phyloP scores from a whole-genome alignment of 2,329 filamentous ascomycete genomes.

The Leptographium procerum region DNA sequence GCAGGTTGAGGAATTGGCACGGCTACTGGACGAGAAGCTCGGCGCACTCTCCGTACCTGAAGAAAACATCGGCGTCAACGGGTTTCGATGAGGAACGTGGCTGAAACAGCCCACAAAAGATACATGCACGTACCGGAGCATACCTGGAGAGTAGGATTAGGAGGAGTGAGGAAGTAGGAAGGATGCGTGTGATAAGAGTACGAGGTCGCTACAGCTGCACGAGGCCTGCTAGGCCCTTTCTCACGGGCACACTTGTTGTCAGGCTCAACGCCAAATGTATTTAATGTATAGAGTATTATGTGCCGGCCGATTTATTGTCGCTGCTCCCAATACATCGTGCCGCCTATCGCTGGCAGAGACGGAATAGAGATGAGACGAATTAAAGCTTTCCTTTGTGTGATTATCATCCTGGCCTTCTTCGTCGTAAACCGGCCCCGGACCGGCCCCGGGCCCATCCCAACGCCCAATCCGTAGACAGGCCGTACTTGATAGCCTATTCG shows the following conservation, averaged over 20 bases:
- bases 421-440: background rate
- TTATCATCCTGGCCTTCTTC: background rate
- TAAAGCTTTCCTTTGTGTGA: background rate
- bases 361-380: too few relatives aligned
- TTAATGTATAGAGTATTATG: background rate
- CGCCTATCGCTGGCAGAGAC: too few relatives aligned
- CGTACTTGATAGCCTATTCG: too few relatives aligned
- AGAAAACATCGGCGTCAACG: conserved; percentile 31
- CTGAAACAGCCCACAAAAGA: background rate
- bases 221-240: too few relatives aligned
- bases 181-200: background rate
- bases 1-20: conserved; percentile 47
- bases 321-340: background rate
- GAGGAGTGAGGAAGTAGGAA: too few relatives aligned
- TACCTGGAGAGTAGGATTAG: background rate
- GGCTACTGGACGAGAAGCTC: conserved; percentile 50
- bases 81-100: conserved; percentile 9
- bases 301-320: background rate
- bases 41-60: conserved; percentile 41
- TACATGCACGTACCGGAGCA: background rate
- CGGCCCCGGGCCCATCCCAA: background rate
- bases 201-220: background rate
- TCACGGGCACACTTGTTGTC: too few relatives aligned
- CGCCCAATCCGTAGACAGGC: too few relatives aligned
- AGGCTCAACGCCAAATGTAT: background rate